Base-by-base conservation (phyloP, 225 moss, liverwort and hornwort species). In the Sphagnum contortum region DNA sequence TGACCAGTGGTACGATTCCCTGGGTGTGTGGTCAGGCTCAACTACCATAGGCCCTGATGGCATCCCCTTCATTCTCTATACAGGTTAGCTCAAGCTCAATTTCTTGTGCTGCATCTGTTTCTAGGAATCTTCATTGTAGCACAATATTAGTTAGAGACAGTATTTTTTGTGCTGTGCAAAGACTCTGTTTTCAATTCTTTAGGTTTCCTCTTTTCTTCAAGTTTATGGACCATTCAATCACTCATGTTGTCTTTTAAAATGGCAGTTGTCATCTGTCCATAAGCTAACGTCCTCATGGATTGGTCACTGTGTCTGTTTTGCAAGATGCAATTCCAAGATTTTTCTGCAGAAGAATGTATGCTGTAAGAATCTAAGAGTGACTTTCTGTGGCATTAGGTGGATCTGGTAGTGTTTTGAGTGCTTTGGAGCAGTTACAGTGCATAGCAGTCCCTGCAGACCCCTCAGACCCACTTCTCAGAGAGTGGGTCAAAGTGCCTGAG, bases 1-100 rank as follows among this genome's bases (percentile, higher is more conserved):
- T 2, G 88, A 86, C 55, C 79, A 76, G 56, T 86, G 76, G 86
- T 91, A 91, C 67, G 88, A 91, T 48, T 50, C 51, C 44, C 72
- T 75, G 11, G 90, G 87, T 3, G 87, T 87, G 7, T 86, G 88
- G 88, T 88, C 91, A 59, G 91, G 91, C 61, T 91, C 91, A 3
- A 85, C 77, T 57, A 91, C 85, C 9, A 75, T 91, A 6, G 70
- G 85, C 5, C 69, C 70, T 13, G 83, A 91, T 64, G 88, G 88
- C 12, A 74, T 74, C 56, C 88, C 86, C 3, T 70, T 73, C 44
- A 53, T 91, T 57, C 54, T 81, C 50, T 91, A 91, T 71, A 91
- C 90, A 52, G 86, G 86, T 29, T 29, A 29, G 29, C 29, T 29
- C 66, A 76, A 65, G 70, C 47, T 54, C 7, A 65, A 4, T 61